These are phyloP conservation scores for Citeromyces siamensis DNA, from an alignment of 1,139 yeast genomes.

Conservation along the genomic window DNA sequence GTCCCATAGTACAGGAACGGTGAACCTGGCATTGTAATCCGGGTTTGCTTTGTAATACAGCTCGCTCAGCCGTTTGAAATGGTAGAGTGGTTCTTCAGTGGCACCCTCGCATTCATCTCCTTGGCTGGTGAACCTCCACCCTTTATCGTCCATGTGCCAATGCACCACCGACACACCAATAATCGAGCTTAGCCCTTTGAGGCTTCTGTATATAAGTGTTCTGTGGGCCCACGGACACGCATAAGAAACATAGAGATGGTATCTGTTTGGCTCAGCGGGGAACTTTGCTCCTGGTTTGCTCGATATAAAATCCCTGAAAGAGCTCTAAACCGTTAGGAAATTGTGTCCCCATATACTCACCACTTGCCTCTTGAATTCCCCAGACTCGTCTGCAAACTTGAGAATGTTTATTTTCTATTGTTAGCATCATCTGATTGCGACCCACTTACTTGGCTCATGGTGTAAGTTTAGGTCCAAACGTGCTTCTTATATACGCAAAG, in stretches of 20 bases:
- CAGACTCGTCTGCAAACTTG: constrained; percentile 36
- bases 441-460: background rate
- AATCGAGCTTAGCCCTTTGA: constrained; percentile 63
- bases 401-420: constrained; percentile 19
- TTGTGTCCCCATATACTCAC: constrained; percentile 8
- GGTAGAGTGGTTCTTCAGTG: constrained; percentile 56
- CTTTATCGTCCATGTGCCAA: constrained; percentile 75
- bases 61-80: constrained; percentile 50
- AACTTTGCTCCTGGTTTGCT: constrained; percentile 46
- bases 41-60: constrained; percentile 68
- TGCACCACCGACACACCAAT: constrained; percentile 72
- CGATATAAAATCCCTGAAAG: constrained; percentile 52
- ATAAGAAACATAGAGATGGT: constrained; percentile 75
- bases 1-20: constrained; percentile 94
- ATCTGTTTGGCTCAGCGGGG: constrained; percentile 67
- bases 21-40: constrained; percentile 66
- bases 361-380: constrained; percentile 39
- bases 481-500: background rate
- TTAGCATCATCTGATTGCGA: background rate
- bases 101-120: constrained; percentile 33
- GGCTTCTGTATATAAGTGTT: constrained; percentile 58
- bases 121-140: constrained; percentile 70
- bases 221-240: constrained; percentile 99
- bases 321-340: constrained; percentile 9
- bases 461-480: background rate